Evolutionary conservation across 768 basidiomycete genomes (phyloP).

Genomic region (Imleria badia): DNA sequence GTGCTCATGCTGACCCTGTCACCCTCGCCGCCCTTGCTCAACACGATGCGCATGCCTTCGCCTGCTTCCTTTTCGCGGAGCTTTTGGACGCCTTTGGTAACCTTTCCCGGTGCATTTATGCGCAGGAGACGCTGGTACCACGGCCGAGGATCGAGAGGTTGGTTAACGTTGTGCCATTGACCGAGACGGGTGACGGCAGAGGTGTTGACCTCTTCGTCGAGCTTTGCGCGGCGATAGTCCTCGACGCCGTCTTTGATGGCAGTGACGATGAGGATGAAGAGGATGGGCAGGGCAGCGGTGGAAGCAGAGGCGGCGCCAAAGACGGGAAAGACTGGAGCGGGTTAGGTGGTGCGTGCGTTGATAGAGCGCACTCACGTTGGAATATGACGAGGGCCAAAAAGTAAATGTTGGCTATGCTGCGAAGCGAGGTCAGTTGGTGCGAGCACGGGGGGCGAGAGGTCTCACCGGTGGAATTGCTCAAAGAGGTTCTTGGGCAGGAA

Average conservation of each 20-base stretch:
- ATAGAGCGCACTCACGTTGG: constrained; percentile 51
- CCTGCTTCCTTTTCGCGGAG: constrained; percentile 79
- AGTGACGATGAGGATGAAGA: constrained; percentile 85
- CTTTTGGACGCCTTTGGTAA: constrained; percentile 83
- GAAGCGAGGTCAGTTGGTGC: background rate
- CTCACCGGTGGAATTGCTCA: constrained; percentile 89
- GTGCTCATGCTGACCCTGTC: constrained; percentile 43
- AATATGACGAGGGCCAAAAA: constrained; percentile 82
- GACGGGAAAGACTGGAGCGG: constrained; percentile 70
- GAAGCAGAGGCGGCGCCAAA: constrained; percentile 87
- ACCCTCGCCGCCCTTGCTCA: constrained; percentile 44
- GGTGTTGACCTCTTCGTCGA: constrained; percentile 95
- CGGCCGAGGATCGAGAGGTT: constrained; percentile 69
- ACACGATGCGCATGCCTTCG: constrained; percentile 61
- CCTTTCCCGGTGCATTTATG: constrained; percentile 66
- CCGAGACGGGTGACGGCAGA: constrained; percentile 89
- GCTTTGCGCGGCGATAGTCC: constrained; percentile 84
- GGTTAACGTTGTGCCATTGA: constrained; percentile 90
- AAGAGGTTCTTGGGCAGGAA: constrained; percentile 94
- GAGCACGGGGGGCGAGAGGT: background rate
- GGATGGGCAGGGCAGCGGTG: constrained; percentile 79
- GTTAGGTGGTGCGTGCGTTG: constrained; percentile 9
- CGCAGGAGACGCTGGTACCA: constrained; percentile 77
- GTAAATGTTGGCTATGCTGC: constrained; percentile 87
- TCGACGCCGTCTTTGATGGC: constrained; percentile 96